Evolutionary conservation across 306 rosid species (phyloP).

Genomic region (Vigna mungo): DNA sequence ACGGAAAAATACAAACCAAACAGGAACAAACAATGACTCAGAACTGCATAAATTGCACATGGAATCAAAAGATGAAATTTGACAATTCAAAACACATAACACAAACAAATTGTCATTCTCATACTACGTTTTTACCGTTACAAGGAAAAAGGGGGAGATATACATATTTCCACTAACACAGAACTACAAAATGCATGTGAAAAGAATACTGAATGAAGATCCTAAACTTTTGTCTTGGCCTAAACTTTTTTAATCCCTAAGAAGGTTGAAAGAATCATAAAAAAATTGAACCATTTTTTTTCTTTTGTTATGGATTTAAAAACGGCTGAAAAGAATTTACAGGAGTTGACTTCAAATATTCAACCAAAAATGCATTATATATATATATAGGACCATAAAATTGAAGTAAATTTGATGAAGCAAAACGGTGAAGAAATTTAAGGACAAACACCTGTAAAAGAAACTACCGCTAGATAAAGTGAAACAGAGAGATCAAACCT

Average conservation of each 20-base stretch:
- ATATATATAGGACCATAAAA: constrained; percentile 9
- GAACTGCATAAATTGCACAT: constrained; percentile 7
- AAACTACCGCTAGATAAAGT: not conserved
- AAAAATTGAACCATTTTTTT: not conserved
- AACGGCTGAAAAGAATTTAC: too few species aligned
- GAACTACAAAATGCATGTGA: not conserved
- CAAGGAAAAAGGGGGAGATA: not conserved
- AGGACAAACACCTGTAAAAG: not conserved
- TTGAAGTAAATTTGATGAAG: not conserved
- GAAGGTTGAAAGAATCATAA: not conserved
- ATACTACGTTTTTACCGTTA: not conserved
- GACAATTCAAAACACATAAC: constrained; percentile 33
- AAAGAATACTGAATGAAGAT: constrained; percentile 11
- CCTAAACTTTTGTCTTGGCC: not conserved
- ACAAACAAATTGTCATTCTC: not conserved
- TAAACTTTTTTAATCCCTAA: constrained; percentile 9
- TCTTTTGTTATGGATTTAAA: not conserved
- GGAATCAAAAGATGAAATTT: constrained; percentile 33
- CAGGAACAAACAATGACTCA: constrained; percentile 5
- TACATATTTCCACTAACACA: not conserved
- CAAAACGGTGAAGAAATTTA: not conserved
- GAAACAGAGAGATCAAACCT: constrained; percentile 32
- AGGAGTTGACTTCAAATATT: too few species aligned
- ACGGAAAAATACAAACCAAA: constrained; percentile 21
- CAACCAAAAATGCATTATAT: not conserved